Conservation (phyloP, 208 protist genomes). For the Balamuthia mandrillaris region DNA sequence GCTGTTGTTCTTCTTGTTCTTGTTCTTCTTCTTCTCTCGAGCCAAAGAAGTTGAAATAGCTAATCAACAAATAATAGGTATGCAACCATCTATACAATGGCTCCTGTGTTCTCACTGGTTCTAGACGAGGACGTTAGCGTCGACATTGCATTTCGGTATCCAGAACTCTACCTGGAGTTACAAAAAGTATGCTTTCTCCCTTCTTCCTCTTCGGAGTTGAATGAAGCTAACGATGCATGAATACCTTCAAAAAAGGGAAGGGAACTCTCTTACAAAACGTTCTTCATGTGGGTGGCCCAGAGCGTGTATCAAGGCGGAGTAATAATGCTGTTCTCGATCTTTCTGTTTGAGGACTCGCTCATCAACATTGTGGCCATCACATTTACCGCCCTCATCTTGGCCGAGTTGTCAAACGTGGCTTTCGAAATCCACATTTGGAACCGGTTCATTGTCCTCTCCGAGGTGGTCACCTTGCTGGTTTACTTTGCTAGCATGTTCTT, state of each 20-base stretch:
- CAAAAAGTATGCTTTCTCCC: conserved; percentile 81
- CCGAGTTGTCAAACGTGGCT: conserved; percentile 92
- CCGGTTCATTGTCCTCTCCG: conserved; percentile 78
- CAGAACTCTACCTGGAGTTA: conserved; percentile 94
- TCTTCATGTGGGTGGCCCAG: conserved; percentile 77
- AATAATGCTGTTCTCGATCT: conserved; percentile 91
- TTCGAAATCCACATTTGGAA: conserved; percentile 85
- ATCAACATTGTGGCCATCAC: conserved; percentile 94
- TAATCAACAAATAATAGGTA: conserved; percentile 94
- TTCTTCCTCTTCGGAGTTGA: conserved; percentile 35
- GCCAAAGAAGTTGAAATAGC: conserved; percentile 69
- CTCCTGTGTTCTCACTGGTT: conserved; percentile 95
- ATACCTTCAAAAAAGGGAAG: conserved; percentile 48
- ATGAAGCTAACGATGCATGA: conserved; percentile 6
- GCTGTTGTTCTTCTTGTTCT: no score
- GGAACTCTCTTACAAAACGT: conserved; percentile 74
- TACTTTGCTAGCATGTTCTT: conserved; percentile 88
- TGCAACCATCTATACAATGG: conserved; percentile 95
- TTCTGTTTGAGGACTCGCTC: conserved; percentile 89
- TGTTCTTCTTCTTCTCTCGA: not conserved
- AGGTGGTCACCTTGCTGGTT: conserved; percentile 81
- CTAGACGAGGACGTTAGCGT: conserved; percentile 93
- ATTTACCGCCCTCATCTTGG: conserved; percentile 95
- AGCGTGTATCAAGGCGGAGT: conserved; percentile 80
- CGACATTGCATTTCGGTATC: conserved; percentile 87